phyloP scores from a whole-genome alignment of 805 yeast genomes.

The Lipomyces sp. region DNA sequence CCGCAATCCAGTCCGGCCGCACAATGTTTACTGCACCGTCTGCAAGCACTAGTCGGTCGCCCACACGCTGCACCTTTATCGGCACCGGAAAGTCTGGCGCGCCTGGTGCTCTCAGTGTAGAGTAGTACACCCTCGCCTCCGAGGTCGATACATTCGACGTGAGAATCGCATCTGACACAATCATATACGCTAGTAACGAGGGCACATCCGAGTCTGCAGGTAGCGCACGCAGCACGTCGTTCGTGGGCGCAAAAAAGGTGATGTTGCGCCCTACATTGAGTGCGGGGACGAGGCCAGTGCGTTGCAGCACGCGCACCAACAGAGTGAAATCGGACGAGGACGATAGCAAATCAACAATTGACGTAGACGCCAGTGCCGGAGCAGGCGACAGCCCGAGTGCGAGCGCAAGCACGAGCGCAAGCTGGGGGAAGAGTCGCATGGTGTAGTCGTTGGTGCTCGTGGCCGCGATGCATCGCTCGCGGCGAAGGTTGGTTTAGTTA shows the following conservation, averaged over 20 bases:
- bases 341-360: conserved; percentile 24
- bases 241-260: conserved; percentile 26
- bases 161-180: conserved; percentile 19
- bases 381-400: not conserved
- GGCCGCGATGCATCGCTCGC: no score
- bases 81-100: conserved; percentile 27
- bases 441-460: no score
- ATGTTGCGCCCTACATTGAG: conserved; percentile 25
- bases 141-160: conserved; percentile 5
- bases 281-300: conserved; percentile 24
- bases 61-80: conserved; percentile 14
- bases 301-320: conserved; percentile 24
- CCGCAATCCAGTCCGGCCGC: conserved; percentile 31
- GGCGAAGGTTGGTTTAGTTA: no score
- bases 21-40: conserved; percentile 21
- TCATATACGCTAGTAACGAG: conserved; percentile 16
- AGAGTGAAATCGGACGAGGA: conserved; percentile 27
- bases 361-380: conserved; percentile 16
- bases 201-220: conserved; percentile 15
- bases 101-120: conserved; percentile 19
- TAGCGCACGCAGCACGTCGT: conserved; percentile 14
- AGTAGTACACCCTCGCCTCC: conserved; percentile 19
- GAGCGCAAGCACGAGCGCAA: not conserved
- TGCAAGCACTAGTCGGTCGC: conserved; percentile 12
- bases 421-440: no score